Conservation (phyloP, 1,284 basidiomycete species). For the Golubevia pallescens region DNA sequence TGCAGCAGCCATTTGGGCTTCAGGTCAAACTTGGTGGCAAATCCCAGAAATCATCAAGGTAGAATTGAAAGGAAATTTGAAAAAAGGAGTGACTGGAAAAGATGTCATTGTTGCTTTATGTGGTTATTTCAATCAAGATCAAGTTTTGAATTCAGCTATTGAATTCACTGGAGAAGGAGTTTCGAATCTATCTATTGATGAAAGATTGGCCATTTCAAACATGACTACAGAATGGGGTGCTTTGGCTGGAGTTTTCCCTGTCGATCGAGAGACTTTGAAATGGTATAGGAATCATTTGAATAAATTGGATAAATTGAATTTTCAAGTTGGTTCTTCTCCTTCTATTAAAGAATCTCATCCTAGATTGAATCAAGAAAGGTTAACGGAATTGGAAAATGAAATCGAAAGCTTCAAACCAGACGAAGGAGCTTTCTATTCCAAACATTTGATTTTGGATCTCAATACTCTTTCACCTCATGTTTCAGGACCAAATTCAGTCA, state of each 20-base stretch:
- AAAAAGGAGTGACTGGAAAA: conserved; percentile 93
- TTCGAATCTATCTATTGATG: conserved; percentile 81
- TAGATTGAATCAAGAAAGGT: conserved; percentile 78
- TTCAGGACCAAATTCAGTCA: conserved; percentile 96
- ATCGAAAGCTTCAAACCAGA: conserved; percentile 74
- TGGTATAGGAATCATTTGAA: conserved; percentile 87
- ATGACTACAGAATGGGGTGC: conserved; percentile 99
- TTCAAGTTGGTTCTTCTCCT: conserved; percentile 68
- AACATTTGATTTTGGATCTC: conserved; percentile 89
- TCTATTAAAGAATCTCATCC: conserved; percentile 75
- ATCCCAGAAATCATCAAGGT: conserved; percentile 95
- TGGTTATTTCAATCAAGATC: conserved; percentile 94
- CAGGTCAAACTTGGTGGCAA: conserved; percentile 99
- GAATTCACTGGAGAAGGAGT: conserved; percentile 96
- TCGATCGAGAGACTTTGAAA: conserved; percentile 78
- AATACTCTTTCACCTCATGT: conserved; percentile 92
- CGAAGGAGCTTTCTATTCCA: conserved; percentile 79
- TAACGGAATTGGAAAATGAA: conserved; percentile 72
- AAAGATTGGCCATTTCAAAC: conserved; percentile 81
- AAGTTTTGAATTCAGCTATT: conserved; percentile 96
- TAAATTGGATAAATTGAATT: conserved; percentile 80
- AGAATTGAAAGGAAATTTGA: conserved; percentile 81
- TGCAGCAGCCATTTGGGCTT: conserved; percentile 95
- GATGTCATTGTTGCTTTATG: conserved; percentile 98
- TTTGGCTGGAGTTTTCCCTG: conserved; percentile 91